Percentiles rank a stretch among this genome's conserved stretches.
Conservation (phyloP, 169 alveolate genomes). For the Babesia sp. region DNA sequence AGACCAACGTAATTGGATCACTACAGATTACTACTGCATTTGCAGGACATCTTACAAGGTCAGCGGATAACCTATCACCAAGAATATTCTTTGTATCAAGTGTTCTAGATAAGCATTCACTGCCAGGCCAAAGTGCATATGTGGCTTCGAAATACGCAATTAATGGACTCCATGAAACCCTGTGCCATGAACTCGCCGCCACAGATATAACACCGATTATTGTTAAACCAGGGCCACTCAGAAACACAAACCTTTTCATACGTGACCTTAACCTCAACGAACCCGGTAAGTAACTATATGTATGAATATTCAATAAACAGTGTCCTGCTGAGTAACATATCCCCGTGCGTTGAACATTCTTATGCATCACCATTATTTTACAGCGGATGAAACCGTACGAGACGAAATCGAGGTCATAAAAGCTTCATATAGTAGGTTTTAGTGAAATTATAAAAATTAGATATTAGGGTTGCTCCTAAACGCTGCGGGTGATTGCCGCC, state of each 20-base stretch:
- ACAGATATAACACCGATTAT: slow-evolving; percentile 13
- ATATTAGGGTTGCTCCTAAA: slow-evolving; percentile 33
- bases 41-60: background rate
- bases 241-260: slow-evolving; percentile 41
- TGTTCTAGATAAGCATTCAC: slow-evolving; percentile 45
- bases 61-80: background rate
- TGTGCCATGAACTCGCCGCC: slow-evolving; percentile 37
- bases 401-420: background rate
- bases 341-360: background rate
- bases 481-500: slow-evolving; percentile 21
- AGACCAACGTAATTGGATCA: slow-evolving; percentile 52
- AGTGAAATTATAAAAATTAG: too few relatives aligned
- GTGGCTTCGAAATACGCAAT: slow-evolving; percentile 58
- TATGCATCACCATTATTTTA: background rate
- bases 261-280: slow-evolving; percentile 10
- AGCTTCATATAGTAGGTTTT: slow-evolving; percentile 35
- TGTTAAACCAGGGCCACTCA: slow-evolving; percentile 55
- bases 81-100: slow-evolving; percentile 57
- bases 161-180: slow-evolving; percentile 45
- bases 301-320: background rate
- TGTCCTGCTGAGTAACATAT: background rate
- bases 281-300: slow-evolving; percentile 26
- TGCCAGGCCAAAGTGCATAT: slow-evolving; percentile 66
- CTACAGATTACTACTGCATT: slow-evolving; percentile 21
- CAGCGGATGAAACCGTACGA: background rate